Percentiles rank a stretch among this genome's conserved stretches.
These are phyloP conservation scores for Perkinsus olseni DNA, from an alignment of 169 alveolate species.

Conservation along the genomic window DNA sequence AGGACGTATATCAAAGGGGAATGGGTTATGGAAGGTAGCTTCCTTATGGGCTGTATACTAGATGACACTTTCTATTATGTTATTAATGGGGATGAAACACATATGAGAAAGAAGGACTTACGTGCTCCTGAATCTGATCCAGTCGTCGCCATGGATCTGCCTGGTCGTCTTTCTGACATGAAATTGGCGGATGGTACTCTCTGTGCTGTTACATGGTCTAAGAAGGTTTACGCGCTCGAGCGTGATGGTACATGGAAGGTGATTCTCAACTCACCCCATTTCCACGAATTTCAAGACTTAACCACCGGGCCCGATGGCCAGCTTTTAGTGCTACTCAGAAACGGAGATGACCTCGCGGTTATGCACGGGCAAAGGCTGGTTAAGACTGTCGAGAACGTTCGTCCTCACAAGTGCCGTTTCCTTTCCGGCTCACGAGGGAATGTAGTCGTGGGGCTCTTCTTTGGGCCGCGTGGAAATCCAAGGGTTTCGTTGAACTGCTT, in stretches of 20 bases:
- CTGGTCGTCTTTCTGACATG: background rate
- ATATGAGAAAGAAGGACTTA: background rate
- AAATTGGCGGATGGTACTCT: background rate
- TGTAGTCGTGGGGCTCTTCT: background rate
- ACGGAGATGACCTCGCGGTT: background rate
- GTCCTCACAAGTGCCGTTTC: background rate
- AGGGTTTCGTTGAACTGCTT: background rate
- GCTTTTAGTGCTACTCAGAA: background rate
- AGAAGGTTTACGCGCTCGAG: background rate
- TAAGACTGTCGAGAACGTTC: background rate
- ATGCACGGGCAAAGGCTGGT: background rate
- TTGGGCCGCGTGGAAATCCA: background rate
- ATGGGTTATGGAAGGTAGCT: background rate
- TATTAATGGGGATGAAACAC: background rate
- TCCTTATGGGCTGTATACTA: background rate
- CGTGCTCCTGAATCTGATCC: background rate
- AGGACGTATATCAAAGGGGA: background rate
- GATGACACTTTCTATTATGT: background rate
- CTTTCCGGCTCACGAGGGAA: background rate
- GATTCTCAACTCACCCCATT: background rate
- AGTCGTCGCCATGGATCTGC: background rate
- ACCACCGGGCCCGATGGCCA: background rate
- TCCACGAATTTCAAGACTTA: background rate
- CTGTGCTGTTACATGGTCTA: background rate
- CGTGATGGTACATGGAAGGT: background rate